Percentiles rank a stretch among this genome's conserved stretches.
These are phyloP conservation scores for Fusarium xyrophilum DNA, from an alignment of 2,329 filamentous ascomycete species.

Conservation along the genomic window DNA sequence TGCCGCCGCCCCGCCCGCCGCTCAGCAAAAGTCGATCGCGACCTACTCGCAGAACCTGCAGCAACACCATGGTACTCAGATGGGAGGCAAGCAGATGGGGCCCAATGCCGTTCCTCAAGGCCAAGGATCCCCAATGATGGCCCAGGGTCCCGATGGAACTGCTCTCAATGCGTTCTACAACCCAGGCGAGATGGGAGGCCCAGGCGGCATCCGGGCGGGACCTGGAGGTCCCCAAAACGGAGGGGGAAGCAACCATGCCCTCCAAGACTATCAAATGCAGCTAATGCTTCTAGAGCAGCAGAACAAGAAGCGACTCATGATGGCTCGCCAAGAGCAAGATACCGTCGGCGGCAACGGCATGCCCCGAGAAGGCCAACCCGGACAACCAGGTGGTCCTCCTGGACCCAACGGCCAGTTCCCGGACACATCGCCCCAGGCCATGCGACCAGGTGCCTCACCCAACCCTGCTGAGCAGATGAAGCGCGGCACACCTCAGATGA, in stretches of 20 bases:
- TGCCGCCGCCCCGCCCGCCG: slow-evolving; percentile 60
- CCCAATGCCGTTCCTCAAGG: slow-evolving; percentile 74
- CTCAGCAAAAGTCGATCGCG: slow-evolving; percentile 84
- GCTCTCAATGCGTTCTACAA: slow-evolving; percentile 68
- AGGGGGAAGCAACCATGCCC: slow-evolving; percentile 73
- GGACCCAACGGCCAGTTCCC: slow-evolving; percentile 71
- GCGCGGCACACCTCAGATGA: slow-evolving; percentile 77
- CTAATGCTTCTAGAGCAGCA: slow-evolving; percentile 86
- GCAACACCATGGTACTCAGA: slow-evolving; percentile 80
- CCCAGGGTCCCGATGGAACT: slow-evolving; percentile 71
- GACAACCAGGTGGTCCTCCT: slow-evolving; percentile 57
- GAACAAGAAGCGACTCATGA: slow-evolving; percentile 85
- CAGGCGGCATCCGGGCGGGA: slow-evolving; percentile 64
- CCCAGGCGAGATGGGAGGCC: slow-evolving; percentile 63
- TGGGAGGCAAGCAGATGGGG: slow-evolving; percentile 78
- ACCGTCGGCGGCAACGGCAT: slow-evolving; percentile 55
- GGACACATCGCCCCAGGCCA: slow-evolving; percentile 73
- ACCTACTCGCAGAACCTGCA: slow-evolving; percentile 86
- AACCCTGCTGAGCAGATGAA: slow-evolving; percentile 82
- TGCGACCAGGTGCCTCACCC: slow-evolving; percentile 73
- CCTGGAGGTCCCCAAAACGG: slow-evolving; percentile 56
- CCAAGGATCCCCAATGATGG: slow-evolving; percentile 85
- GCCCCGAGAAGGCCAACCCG: slow-evolving; percentile 59
- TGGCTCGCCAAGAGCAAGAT: slow-evolving; percentile 83
- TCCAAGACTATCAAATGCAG: slow-evolving; percentile 91